Evolutionary conservation across 1,284 basidiomycete genomes (phyloP).

Genomic region (Rhodotorula glutinis): DNA sequence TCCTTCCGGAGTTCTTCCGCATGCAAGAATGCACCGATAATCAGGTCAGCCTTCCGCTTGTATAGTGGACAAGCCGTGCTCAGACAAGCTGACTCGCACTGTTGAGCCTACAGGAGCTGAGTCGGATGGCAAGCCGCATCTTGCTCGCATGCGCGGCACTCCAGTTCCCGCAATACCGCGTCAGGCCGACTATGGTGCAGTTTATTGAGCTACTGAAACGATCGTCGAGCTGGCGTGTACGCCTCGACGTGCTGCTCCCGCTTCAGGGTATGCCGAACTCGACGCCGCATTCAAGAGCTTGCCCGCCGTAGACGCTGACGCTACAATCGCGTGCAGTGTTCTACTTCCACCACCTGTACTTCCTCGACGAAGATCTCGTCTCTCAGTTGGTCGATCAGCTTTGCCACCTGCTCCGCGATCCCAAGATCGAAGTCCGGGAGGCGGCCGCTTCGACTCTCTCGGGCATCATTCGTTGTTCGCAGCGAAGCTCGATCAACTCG

Average conservation of each 20-base stretch:
- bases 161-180: constrained; percentile 52
- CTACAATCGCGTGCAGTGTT: constrained; percentile 67
- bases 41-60: constrained; percentile 18
- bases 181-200: constrained; percentile 50
- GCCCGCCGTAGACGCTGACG: no score
- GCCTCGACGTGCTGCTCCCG: constrained; percentile 53
- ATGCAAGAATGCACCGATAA: constrained; percentile 47
- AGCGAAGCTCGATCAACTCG: constrained; percentile 79
- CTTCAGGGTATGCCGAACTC: constrained; percentile 60
- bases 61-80: no score
- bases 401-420: constrained; percentile 77
- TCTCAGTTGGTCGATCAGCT: constrained; percentile 51
- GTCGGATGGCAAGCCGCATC: constrained; percentile 49
- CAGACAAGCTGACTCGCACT: not conserved
- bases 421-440: constrained; percentile 90
- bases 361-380: constrained; percentile 36
- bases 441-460: constrained; percentile 87
- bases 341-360: constrained; percentile 73
- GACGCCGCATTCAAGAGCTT: constrained; percentile 4
- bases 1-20: constrained; percentile 45
- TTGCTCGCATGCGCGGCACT: constrained; percentile 52
- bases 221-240: constrained; percentile 52
- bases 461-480: constrained; percentile 87
- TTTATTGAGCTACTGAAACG: constrained; percentile 50
- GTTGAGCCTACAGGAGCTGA: constrained; percentile 47